Conservation (phyloP, 805 yeast species). For the Pichia manshurica region DNA sequence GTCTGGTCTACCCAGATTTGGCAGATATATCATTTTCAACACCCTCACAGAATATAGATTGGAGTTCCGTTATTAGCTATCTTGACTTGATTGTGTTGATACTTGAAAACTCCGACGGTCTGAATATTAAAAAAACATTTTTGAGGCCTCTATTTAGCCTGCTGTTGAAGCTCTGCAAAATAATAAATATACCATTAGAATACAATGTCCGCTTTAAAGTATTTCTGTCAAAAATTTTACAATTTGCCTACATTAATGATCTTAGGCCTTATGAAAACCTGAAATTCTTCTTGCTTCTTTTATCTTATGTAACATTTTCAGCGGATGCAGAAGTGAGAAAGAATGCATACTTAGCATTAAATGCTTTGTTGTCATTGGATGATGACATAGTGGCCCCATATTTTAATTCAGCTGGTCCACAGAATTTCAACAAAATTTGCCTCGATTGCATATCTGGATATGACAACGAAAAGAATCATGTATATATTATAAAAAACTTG, state of each 20-base stretch:
- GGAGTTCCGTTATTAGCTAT: background rate
- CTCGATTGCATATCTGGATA: background rate
- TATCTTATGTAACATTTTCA: conserved; percentile 5
- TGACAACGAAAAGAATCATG: background rate
- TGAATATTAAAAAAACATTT: background rate
- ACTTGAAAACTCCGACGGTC: background rate
- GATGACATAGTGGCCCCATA: background rate
- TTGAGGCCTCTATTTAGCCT: conserved; percentile 1
- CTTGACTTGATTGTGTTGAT: background rate
- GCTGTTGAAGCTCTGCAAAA: background rate
- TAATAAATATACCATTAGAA: background rate
- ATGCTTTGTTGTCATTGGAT: background rate
- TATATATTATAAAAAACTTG: background rate
- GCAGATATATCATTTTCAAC: background rate
- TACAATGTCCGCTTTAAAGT: background rate
- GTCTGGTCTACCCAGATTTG: background rate
- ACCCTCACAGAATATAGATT: background rate
- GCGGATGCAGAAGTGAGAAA: background rate
- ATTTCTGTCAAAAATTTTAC: background rate
- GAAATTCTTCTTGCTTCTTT: background rate
- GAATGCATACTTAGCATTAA: background rate
- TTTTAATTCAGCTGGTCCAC: background rate
- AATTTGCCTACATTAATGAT: background rate
- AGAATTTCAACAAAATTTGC: background rate
- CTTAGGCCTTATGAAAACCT: conserved; percentile 1